These are phyloP conservation scores for Thymus quinquecostatus DNA, from an alignment of 257 asterid genomes.

Conservation along the genomic window DNA sequence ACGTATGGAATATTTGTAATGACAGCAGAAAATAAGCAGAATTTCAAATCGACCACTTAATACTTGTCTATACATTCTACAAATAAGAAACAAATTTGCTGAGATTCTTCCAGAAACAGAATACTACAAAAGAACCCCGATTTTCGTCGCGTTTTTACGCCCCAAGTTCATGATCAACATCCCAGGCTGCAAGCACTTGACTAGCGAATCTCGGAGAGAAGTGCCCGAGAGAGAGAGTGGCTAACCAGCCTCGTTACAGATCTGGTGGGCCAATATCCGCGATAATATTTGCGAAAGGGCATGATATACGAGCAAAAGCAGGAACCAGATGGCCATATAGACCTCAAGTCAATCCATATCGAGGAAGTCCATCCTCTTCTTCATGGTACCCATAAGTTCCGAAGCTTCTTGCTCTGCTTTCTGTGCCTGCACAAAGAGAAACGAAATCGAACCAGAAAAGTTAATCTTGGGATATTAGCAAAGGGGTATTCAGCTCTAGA, in stretches of 20 bases:
- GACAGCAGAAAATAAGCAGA: too few relatives aligned
- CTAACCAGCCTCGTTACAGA: not conserved
- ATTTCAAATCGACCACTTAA: too few relatives aligned
- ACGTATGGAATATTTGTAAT: too few relatives aligned
- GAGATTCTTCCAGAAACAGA: not conserved
- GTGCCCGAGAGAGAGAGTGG: not conserved
- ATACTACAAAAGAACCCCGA: not conserved
- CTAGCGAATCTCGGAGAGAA: too few relatives aligned
- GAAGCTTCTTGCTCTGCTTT: constrained; percentile 83
- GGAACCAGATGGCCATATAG: not conserved
- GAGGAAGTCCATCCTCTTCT: constrained; percentile 94
- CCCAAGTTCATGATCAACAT: not conserved
- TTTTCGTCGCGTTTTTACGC: not conserved
- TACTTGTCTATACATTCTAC: constrained; percentile 2
- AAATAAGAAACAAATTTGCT: not conserved
- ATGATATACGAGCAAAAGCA: not conserved
- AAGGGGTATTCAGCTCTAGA: not conserved
- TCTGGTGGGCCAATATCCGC: not conserved
- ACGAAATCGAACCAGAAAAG: not conserved
- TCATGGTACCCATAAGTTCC: constrained; percentile 85
- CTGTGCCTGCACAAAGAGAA: constrained; percentile 62
- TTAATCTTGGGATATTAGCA: not conserved
- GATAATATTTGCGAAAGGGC: constrained; percentile 10
- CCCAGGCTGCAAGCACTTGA: not conserved
- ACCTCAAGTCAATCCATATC: constrained; percentile 24